Percentiles rank a stretch among this genome's conserved stretches.
These are phyloP conservation scores for Calonectria pseudoturangicola DNA, from an alignment of 2,329 filamentous ascomycete species.

Conservation along the genomic window DNA sequence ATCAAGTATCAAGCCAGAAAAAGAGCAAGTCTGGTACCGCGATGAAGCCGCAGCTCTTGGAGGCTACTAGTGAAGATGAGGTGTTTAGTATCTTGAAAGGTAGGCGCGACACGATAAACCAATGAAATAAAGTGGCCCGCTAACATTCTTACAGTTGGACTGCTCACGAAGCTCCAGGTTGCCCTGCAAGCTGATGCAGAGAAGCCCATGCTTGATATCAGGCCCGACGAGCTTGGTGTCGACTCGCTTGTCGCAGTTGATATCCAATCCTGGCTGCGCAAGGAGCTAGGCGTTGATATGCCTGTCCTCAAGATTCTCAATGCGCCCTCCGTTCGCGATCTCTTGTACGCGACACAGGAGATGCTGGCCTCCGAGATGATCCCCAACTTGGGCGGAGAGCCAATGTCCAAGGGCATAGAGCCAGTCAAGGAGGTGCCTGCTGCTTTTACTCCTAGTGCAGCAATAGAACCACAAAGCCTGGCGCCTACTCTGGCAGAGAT, in stretches of 20 bases:
- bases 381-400: not conserved
- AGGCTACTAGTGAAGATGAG: not conserved
- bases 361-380: not conserved
- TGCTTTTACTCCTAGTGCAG: too few species aligned
- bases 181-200: slow-evolving; percentile 14
- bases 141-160: not conserved
- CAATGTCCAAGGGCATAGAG: not conserved
- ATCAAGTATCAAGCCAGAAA: not conserved
- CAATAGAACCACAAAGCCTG: not conserved
- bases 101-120: not conserved
- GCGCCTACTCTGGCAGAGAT: not conserved
- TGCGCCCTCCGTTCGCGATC: slow-evolving; percentile 4
- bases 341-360: not conserved
- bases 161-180: slow-evolving; percentile 10
- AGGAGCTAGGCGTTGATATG: slow-evolving; percentile 65
- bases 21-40: slow-evolving; percentile 4
- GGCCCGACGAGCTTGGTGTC: slow-evolving; percentile 50
- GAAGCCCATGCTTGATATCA: slow-evolving; percentile 13
- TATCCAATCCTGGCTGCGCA: slow-evolving; percentile 69
- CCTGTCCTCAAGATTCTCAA: slow-evolving; percentile 66
- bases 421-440: not conserved
- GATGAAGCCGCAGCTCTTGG: slow-evolving; percentile 4
- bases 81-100: slow-evolving; percentile 5
- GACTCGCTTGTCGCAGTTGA: slow-evolving; percentile 60
- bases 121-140: not conserved